Base-by-base conservation (phyloP, 148 eudicot genomes). In the Mesembryanthemum crystallinum region DNA sequence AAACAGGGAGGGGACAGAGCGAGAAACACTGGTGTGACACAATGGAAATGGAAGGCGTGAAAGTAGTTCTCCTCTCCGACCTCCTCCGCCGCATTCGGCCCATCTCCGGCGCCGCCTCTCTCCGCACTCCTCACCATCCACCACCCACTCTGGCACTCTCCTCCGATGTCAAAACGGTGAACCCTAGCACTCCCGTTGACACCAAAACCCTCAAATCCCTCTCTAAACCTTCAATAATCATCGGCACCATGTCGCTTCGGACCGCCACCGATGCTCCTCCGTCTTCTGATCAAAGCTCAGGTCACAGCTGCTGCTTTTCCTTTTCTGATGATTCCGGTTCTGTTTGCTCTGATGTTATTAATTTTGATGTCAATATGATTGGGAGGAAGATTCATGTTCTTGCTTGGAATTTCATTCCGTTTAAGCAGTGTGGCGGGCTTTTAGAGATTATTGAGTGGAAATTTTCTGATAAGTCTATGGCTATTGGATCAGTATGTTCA, bases 391-490 rank as follows among this genome's bases (percentile, higher is more conserved):
- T 95, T 68, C 72, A 64, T 30, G 82, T 89, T 73, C 45, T 83
- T 0, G 82, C 90, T 73, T 95, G 97, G 96, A 95, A 92, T 79
- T 95, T 87, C 71, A 80, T 95, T 71, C 97, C 98, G 7, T 72
- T 83, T 8, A 85, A 87, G 74, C 74, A 68, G 28, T 75, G 68
- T 9, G 77, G 83, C 37, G 98, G 98, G 3, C 81, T 88, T 27
- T 57, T 95, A 64, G 98, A 95, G 77, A 87, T 95, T 42, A 83
- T 92, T 55, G 47, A 67, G 0, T 95, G 98, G 98, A 77, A 72
- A 30, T 73, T 84, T 77, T 17, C 60, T 0, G 76, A 69, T 24
- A 55, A 18, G 39, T 60, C 24, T 14, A 35, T 6, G 39, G 4
- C 39, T 35, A 35, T 8, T 75, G 68, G 30, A 70, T 65, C 63